Evolutionary conservation across 192 early-diverging fungal genomes (phyloP).

Genomic region (Jimgerdemannia lactiflua): DNA sequence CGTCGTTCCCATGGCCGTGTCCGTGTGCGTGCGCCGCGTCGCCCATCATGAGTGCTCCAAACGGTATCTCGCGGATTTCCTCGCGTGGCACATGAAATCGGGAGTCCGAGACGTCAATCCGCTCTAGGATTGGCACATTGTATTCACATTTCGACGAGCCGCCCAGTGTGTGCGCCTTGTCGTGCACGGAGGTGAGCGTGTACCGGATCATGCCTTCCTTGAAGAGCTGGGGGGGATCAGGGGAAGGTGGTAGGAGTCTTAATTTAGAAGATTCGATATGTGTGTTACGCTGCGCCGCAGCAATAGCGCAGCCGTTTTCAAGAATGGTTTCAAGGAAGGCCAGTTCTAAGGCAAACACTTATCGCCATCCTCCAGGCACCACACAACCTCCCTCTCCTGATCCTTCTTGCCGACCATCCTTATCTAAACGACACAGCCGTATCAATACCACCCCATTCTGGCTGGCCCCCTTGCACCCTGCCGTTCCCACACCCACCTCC

Average conservation of each 20-base stretch:
- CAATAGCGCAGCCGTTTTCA: no score
- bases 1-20: not conserved
- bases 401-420: no score
- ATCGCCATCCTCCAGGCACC: no score
- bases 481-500: conserved; percentile 16
- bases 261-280: not conserved
- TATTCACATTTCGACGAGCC: not conserved
- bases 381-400: no score
- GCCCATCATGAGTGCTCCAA: not conserved
- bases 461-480: no score
- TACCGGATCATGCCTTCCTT: conserved; percentile 29
- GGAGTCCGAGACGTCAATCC: conserved; percentile 22
- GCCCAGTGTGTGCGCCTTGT: not conserved
- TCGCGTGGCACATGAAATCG: conserved; percentile 3
- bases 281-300: no score
- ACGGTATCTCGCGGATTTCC: not conserved
- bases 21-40: not conserved
- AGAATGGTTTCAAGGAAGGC: no score
- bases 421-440: no score
- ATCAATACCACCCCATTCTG: no score
- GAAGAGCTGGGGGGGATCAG: conserved; percentile 11
- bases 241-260: not conserved
- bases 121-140: conserved; percentile 26
- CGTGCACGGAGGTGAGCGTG: conserved; percentile 20
- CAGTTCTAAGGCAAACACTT: no score